Base-by-base conservation (phyloP, 345 rosid genomes). In the Alliaria petiolata region DNA sequence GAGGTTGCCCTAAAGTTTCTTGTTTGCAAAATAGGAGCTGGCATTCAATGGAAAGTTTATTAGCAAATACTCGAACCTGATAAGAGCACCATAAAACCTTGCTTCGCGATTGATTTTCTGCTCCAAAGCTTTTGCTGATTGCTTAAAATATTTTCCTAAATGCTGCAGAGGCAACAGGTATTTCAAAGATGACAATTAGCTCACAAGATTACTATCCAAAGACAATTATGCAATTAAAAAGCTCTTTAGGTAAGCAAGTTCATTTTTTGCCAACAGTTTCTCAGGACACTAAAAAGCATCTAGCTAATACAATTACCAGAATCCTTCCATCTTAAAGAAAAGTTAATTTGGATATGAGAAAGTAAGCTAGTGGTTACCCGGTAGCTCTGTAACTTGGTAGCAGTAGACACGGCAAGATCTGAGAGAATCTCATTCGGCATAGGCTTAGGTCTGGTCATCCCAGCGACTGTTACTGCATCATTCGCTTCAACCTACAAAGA, bases 51-150 rank as follows among this genome's bases (percentile, higher is more conserved):
- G 3, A 6, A 35, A 60, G 22, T 3, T n/a, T 30, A 30, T 14
- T 22, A 55, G 44, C 15, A 60, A 69, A 46, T 30, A 59, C 25
- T 20, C 79, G 33, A 60, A 91, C 98, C 97, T 87, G 80, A 93
- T 89, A 58, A 93, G 82, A 72, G 98, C 97, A 44, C 97, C 98
- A 71, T 93, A 93, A 80, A 93, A 93, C 71, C 90, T 91, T 77
- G 98, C 96, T 78, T 93, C 97, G 36, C 86, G 83, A 40, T 87
- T 80, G 58, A 93, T 73, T 76, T 91, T 90, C 79, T 84, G 95
- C 72, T 89, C 92, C 82, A 91, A 79, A 67, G 95, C 88, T 76
- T 85, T 89, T 76, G 96, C 88, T 72, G 96, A 87, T 85, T 87
- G 92, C 84, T 86, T 89, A 72, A 91, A 91, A 81, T 89, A 93